Conservation (phyloP, 2,329 filamentous ascomycete genomes). For the Diaporthe aspalathi region DNA sequence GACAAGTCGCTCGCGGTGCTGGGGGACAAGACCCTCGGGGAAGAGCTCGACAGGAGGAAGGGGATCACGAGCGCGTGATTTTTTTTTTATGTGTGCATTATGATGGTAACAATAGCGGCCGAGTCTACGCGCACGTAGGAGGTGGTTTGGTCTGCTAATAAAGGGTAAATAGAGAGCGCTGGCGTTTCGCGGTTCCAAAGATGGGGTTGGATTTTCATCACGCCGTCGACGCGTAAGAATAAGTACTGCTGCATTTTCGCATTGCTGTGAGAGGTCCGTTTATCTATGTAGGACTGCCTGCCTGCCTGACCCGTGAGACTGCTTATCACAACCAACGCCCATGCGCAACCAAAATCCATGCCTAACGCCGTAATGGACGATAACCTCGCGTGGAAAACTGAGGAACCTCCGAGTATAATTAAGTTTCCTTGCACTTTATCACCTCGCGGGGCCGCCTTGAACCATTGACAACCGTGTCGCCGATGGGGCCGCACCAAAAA, state of each 20-base stretch:
- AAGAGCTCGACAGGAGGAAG: conserved; percentile 44
- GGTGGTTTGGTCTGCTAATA: not conserved
- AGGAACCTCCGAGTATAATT: not conserved
- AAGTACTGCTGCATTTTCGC: not conserved
- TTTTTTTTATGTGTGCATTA: no score
- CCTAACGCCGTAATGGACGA: not conserved
- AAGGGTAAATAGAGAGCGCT: not conserved
- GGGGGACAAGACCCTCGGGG: conserved; percentile 44
- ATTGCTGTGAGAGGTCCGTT: no score
- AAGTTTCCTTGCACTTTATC: not conserved
- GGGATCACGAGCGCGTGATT: conserved; percentile 32
- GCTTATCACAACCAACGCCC: not conserved
- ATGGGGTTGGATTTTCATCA: not conserved
- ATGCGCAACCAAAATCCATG: no score
- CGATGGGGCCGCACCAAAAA: not conserved
- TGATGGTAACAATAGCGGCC: not conserved
- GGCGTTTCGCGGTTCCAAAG: not conserved
- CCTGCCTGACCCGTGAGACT: not conserved
- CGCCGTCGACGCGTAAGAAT: not conserved
- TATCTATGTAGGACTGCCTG: not conserved
- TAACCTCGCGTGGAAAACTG: not conserved
- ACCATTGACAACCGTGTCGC: no score
- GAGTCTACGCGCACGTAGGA: no score
- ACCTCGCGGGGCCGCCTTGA: no score
- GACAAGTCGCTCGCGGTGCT: conserved; percentile 38